Base-by-base conservation (phyloP, 352 stramenopile species). In the Phytopythium kandeliae region DNA sequence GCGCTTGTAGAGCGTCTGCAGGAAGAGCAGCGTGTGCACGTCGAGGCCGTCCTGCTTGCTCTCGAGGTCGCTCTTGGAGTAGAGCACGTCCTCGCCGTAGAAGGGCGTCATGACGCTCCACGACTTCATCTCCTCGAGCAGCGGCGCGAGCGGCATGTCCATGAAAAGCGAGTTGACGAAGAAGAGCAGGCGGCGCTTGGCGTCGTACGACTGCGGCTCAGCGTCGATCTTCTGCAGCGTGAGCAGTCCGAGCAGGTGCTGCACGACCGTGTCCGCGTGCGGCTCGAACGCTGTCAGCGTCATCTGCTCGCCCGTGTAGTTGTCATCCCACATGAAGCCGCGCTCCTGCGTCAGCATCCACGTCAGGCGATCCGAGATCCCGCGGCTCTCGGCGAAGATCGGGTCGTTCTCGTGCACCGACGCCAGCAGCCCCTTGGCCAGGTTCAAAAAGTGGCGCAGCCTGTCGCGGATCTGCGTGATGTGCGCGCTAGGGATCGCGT, bases 91-190 rank as follows among this genome's bases (percentile, higher is more conserved):
- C 74, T 99, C 97, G 16, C 87, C 97, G 71, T 99, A 99, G 65
- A 98, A 99, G 8, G 97, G 97, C 33, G 97, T 99, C 63, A 99
- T 90, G 44, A 98, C 95, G 57, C 97, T 98, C 91, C 96, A 99
- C 16, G 94, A 98, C 67, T 98, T 98, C 95, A 99, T 99, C 59
- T 98, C 93, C 50, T 98, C 85, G 8, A 99, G 88, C 40, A 97
- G 82, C 15, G 96, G 96, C 13, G 97, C 95, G 51, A 96, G 69
- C 0, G 97, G 97, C 85, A 99, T 98, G 63, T 99, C 96, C 97
- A 99, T 99, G 71, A 99, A 99, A n/a, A 99, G 65, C 52, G 96
- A 98, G 63, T 99, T 99, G 24, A 98, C 94, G 58, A 99, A 99
- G 74, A 99, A 99, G 8, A 97, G 91, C 25, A 99, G 67, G 24